Evolutionary conservation across 192 early-diverging fungal species (phyloP).

Genomic region (Pecoramyces ruminantium): DNA sequence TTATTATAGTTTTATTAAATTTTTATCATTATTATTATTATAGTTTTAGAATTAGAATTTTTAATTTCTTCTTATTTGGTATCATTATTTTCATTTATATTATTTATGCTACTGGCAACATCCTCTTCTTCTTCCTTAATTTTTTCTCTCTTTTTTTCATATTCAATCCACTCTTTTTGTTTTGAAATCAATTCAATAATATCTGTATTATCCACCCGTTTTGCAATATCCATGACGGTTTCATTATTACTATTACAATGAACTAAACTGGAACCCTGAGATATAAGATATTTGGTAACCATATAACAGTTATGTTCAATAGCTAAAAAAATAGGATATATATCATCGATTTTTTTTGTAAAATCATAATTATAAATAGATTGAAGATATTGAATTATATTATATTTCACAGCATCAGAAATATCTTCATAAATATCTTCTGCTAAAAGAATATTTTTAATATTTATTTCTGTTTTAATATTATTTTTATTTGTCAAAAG

Average conservation of each 20-base stretch:
- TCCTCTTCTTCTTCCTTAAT: neutral
- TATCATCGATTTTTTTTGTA: neutral
- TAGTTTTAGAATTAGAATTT: too few species aligned
- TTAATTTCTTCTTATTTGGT: too few species aligned
- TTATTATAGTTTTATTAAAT: too few species aligned
- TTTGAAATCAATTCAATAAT: neutral
- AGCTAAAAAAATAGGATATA: neutral
- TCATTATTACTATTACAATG: neutral
- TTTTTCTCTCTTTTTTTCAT: neutral
- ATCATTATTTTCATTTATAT: neutral
- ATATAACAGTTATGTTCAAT: neutral
- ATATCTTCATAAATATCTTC: neutral
- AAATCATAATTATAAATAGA: neutral
- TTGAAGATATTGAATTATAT: neutral
- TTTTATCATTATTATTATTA: too few species aligned
- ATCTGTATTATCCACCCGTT: neutral
- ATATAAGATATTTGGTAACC: neutral
- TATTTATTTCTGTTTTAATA: neutral
- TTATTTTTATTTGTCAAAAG: neutral
- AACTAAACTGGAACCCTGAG: neutral
- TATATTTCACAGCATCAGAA: neutral
- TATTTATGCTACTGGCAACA: too few species aligned
- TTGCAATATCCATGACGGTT: neutral
- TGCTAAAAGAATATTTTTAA: neutral
- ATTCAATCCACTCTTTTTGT: neutral